Percentiles rank a stretch among this genome's conserved stretches.
Conservation (phyloP, 139 green algal species). For the Spirogloea muscicola region DNA sequence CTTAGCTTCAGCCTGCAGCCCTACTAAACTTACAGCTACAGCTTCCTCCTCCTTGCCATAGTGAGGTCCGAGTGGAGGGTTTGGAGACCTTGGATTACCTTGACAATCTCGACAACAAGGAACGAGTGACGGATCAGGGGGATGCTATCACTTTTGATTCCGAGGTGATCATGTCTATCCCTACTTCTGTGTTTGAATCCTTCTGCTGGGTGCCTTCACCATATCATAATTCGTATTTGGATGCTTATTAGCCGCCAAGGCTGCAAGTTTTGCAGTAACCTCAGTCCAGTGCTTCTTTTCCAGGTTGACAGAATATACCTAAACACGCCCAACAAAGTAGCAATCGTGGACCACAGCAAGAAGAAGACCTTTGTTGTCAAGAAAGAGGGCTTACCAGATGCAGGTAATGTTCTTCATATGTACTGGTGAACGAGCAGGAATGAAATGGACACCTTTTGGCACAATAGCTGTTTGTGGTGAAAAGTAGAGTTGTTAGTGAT, state of each 20-base stretch:
- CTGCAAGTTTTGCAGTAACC: background rate
- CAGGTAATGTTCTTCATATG: slow-evolving; percentile 20
- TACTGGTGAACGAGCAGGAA: slow-evolving; percentile 1
- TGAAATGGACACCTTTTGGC: slow-evolving; percentile 6
- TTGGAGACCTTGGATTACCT: slow-evolving; percentile 44
- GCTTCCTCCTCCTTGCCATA: no score
- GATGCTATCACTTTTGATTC: slow-evolving; percentile 31
- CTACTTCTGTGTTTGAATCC: no score
- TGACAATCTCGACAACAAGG: slow-evolving; percentile 26
- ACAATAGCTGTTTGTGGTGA: no score
- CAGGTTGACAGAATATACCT: slow-evolving; percentile 58
- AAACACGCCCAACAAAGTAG: slow-evolving; percentile 35
- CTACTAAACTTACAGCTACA: no score
- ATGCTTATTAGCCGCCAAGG: background rate
- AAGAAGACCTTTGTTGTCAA: slow-evolving; percentile 16
- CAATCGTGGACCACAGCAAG: slow-evolving; percentile 37
- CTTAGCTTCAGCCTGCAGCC: no score
- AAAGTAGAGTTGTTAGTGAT: background rate
- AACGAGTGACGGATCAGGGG: slow-evolving; percentile 26
- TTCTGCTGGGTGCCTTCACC: no score
- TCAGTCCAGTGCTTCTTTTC: background rate
- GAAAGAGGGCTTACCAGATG: slow-evolving; percentile 46
- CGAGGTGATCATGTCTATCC: slow-evolving; percentile 20
- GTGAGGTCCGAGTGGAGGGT: slow-evolving; percentile 33
- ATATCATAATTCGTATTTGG: background rate